phyloP scores from a whole-genome alignment of 768 basidiomycete genomes.

The Tylopilus sp. region DNA sequence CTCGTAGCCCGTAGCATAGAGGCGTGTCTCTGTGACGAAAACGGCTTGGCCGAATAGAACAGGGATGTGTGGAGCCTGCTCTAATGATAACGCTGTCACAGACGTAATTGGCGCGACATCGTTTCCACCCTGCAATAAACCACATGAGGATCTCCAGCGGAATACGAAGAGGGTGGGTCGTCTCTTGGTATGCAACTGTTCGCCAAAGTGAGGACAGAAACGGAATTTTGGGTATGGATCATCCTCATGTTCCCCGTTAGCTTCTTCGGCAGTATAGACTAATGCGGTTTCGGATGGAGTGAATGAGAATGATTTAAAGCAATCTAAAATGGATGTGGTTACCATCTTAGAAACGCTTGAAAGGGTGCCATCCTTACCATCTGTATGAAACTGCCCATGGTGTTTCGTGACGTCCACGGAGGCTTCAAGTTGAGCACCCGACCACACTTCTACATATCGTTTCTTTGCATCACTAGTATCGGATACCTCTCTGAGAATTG shows the following conservation, averaged over 20 bases:
- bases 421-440: constrained; percentile 38
- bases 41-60: constrained; percentile 54
- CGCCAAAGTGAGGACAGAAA: constrained; percentile 61
- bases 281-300: constrained; percentile 49
- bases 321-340: constrained; percentile 37
- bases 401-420: constrained; percentile 54
- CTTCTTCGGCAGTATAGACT: constrained; percentile 56
- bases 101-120: constrained; percentile 6
- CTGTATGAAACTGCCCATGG: constrained; percentile 60
- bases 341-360: background rate
- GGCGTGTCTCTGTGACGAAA: constrained; percentile 40
- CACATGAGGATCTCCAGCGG: constrained; percentile 35
- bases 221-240: constrained; percentile 42
- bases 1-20: constrained; percentile 64
- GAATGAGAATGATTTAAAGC: constrained; percentile 50
- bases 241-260: constrained; percentile 18
- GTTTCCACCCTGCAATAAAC: background rate
- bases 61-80: constrained; percentile 8
- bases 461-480: constrained; percentile 32
- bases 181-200: constrained; percentile 52
- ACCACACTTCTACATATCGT: constrained; percentile 62
- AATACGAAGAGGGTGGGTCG: constrained; percentile 54
- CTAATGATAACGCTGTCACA: constrained; percentile 11
- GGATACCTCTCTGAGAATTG: constrained; percentile 40
- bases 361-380: constrained; percentile 43